A percentile compares a stretch with the other conserved stretches of the same genome.
Conservation (phyloP, 495 filamentous ascomycete species). For the Aspergillus kassunensis region DNA sequence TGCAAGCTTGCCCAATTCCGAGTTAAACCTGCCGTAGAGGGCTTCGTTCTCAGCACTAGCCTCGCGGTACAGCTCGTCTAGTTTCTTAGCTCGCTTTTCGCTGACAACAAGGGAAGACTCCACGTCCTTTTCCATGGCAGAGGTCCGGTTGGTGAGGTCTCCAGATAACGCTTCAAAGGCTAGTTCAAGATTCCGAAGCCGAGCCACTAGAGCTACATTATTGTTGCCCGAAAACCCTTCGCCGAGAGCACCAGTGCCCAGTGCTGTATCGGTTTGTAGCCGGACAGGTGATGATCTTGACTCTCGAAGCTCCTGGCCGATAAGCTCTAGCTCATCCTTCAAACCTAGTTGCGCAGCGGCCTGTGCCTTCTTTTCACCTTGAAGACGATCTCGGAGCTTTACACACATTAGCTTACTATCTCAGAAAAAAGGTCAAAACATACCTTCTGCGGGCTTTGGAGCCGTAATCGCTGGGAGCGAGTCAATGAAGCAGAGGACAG, state of each 20-base stretch:
- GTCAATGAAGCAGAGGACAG: constrained; percentile 34
- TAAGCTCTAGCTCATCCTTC: constrained; percentile 72
- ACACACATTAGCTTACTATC: not conserved
- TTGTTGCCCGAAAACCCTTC: constrained; percentile 15
- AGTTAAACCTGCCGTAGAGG: constrained; percentile 88
- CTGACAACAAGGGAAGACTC: constrained; percentile 64
- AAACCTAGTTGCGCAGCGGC: constrained; percentile 63
- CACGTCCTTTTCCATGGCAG: constrained; percentile 61
- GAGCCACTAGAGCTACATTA: constrained; percentile 47
- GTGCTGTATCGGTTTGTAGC: constrained; percentile 14
- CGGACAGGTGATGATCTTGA: constrained; percentile 43
- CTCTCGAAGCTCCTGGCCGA: constrained; percentile 75
- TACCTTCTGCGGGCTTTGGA: constrained; percentile 85
- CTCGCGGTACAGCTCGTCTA: constrained; percentile 88
- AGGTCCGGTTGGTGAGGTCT: constrained; percentile 57
- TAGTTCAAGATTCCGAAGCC: constrained; percentile 61
- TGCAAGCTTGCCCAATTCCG: constrained; percentile 79
- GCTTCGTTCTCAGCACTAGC: constrained; percentile 90
- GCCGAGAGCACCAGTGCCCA: not conserved
- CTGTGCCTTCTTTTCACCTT: constrained; percentile 72
- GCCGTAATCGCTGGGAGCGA: constrained; percentile 63
- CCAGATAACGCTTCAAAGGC: constrained; percentile 57
- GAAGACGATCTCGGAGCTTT: constrained; percentile 76
- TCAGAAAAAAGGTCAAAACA: not conserved
- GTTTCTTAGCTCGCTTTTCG: constrained; percentile 73